A percentile compares a stretch with the other conserved stretches of the same genome.
phyloP scores from a whole-genome alignment of 371 early-diverging fungal species.

The Saksenaea vasiformis region DNA sequence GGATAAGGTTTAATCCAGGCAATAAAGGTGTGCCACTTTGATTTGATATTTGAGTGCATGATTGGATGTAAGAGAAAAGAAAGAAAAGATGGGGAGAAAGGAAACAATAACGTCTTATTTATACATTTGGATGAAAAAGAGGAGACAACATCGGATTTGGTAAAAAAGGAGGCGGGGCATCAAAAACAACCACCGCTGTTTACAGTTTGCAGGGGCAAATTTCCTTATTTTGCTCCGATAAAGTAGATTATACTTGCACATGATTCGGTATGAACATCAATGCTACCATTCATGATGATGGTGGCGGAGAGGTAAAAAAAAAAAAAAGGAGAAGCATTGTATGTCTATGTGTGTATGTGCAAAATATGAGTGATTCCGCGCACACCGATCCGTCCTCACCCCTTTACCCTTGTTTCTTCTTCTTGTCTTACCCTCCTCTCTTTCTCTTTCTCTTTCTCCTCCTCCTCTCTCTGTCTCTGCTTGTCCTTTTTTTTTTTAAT shows the following conservation, averaged over 20 bases:
- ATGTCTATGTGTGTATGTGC: too few species aligned
- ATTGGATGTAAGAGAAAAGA: not conserved
- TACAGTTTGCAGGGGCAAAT: not conserved
- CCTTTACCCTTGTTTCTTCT: not conserved
- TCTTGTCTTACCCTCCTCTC: not conserved
- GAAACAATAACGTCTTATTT: slow-evolving; percentile 2
- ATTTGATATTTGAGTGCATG: not conserved
- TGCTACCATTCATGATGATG: not conserved
- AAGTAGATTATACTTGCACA: not conserved
- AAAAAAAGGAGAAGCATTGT: too few species aligned
- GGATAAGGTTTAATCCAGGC: slow-evolving; percentile 7
- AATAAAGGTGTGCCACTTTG: slow-evolving; percentile 4
- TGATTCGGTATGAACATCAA: not conserved
- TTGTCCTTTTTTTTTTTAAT: not conserved
- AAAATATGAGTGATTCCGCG: not conserved
- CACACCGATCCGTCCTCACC: not conserved
- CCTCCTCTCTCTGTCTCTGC: not conserved
- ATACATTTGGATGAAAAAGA: not conserved
- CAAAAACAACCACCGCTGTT: not conserved
- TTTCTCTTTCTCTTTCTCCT: not conserved
- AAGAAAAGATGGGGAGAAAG: not conserved
- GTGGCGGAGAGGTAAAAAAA: not conserved
- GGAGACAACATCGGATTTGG: not conserved
- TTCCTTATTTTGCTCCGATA: not conserved
- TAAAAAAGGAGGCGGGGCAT: not conserved